Conservation (phyloP, 768 basidiomycete species). For the Pholiota conissans region DNA sequence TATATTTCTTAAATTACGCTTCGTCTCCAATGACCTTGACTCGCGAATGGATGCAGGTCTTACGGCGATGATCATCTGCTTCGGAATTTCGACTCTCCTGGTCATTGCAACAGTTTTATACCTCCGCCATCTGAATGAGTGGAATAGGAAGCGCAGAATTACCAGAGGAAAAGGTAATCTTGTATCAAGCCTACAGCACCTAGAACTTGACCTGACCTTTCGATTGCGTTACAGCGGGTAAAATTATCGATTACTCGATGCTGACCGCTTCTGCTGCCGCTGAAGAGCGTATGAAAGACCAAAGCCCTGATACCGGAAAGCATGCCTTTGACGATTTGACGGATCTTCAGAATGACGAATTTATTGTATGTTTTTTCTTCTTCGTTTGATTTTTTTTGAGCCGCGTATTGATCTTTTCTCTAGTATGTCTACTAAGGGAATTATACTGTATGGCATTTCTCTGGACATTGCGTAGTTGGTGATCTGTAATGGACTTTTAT, state of each 20-base stretch:
- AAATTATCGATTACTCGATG: conserved; percentile 23
- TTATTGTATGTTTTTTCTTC: conserved; percentile 17
- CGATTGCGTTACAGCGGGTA: conserved; percentile 4
- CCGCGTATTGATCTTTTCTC: background rate
- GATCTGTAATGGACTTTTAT: too few relatives aligned
- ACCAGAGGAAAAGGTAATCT: conserved; percentile 18
- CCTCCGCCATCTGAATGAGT: conserved; percentile 12
- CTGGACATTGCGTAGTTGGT: too few relatives aligned
- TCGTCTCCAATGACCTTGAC: background rate
- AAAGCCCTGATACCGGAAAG: background rate
- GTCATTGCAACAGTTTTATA: conserved; percentile 10
- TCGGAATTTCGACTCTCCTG: background rate
- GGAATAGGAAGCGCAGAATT: conserved; percentile 15
- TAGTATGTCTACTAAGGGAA: background rate
- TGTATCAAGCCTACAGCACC: background rate
- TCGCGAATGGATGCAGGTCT: conserved; percentile 8
- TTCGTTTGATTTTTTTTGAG: background rate
- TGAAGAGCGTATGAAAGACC: background rate
- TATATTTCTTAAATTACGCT: background rate
- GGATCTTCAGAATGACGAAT: conserved; percentile 24
- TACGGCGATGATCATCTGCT: conserved; percentile 13
- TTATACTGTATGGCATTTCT: too few relatives aligned
- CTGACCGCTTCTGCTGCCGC: conserved; percentile 10
- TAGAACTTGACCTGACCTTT: background rate
- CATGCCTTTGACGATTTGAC: conserved; percentile 25